Base-by-base conservation (phyloP, 257 asterid species). In the Gentiana macrophylla region DNA sequence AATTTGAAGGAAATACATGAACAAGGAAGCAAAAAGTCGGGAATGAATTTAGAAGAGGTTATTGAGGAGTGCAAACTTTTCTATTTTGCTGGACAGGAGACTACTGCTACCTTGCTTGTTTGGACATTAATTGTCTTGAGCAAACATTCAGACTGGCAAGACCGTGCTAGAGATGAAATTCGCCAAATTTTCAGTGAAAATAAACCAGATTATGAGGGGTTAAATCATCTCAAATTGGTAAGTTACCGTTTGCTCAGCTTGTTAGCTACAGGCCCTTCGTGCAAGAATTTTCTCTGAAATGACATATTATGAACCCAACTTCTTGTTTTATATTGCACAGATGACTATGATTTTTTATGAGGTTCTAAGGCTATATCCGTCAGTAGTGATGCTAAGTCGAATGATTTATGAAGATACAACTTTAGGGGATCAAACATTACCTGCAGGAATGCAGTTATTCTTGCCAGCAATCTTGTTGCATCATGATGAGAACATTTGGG, bases 401-500 rank as follows among this genome's bases (percentile, higher is more conserved):
- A 46, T 10, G 8, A 62, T 52, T 13, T 1, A 35, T 0, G 44
- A 60, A 48, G 74, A 68, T 35, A 64, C 71, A 36, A 64, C 11
- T 9, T 34, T 68, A 45, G 71, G 74, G 9, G 15, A 60, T 1
- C 33, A 56, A 12, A 35, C 46, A 5, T 54, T 72, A 15, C 78
- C 68, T 0, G 68, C 59, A 0, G 74, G 60, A 13, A 63, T 68
- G 50, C 35, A 24, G 1, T 32, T 67, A 12, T 5, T 48, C 15
- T 11, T 72, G 58, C 68, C 74, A 3, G 1, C 36, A 34, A 33
- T 68, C 37, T 0, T 38, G 50, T 10, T 63, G 50, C 74, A 63
- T 2, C 78, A 64, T 6, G 78, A 72, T 35, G 32, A 38, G 11
- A 50, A 63, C 47, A 32, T 64, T 13, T 72, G 78, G 78, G 78